Evolutionary conservation across 2,329 filamentous ascomycete genomes (phyloP).

Genomic region (Ploettnerulaceae sp.): DNA sequence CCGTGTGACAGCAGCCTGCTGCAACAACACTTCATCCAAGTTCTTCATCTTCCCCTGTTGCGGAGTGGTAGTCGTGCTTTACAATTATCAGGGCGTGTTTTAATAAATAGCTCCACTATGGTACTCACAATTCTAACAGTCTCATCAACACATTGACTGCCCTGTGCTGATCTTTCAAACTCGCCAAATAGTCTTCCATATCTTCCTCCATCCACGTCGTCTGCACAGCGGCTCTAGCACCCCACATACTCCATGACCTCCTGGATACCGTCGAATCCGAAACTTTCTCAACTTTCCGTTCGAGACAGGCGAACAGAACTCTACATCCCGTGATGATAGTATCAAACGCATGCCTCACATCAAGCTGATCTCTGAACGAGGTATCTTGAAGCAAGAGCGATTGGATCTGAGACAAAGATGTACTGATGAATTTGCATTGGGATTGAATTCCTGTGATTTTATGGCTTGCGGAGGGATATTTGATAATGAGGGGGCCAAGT

Average conservation of each 20-base stretch:
- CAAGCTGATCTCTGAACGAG: background rate
- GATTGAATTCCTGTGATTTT: background rate
- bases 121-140: background rate
- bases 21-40: background rate
- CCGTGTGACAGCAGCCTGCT: background rate
- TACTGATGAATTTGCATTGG: background rate
- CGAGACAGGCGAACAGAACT: constrained; percentile 3
- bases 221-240: background rate
- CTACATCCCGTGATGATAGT: constrained; percentile 1
- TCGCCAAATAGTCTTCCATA: background rate
- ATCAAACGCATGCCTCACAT: background rate
- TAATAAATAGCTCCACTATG: background rate
- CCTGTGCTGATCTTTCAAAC: background rate
- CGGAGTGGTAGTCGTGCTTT: too few species aligned
- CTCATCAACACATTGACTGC: background rate
- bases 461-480: background rate
- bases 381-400: background rate
- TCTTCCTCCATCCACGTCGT: background rate
- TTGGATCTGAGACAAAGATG: background rate
- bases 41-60: background rate
- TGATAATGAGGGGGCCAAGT: background rate
- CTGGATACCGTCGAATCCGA: background rate
- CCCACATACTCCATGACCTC: constrained; percentile 1
- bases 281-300: background rate
- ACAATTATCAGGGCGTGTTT: too few species aligned